A percentile compares a stretch with the other conserved stretches of the same genome.
Conservation (phyloP, 2,329 filamentous ascomycete genomes). For the Cercospora sesami region DNA sequence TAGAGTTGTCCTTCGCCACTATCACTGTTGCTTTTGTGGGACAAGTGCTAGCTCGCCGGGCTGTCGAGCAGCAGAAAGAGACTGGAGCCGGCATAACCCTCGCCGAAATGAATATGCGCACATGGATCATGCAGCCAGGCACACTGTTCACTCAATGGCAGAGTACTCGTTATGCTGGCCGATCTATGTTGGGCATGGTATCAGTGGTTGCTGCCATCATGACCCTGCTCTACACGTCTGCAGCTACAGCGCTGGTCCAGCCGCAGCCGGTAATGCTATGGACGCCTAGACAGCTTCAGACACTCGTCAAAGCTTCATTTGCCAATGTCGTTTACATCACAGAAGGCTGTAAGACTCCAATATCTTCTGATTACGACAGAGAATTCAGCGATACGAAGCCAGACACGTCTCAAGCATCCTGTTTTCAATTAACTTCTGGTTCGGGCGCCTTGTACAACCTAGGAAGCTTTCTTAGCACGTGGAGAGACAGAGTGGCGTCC, state of each 20-base stretch:
- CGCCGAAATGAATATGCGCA: neutral
- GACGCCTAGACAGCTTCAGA: neutral
- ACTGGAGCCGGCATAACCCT: neutral
- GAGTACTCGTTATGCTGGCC: neutral
- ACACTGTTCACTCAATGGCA: neutral
- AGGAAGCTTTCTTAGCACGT: too few species aligned
- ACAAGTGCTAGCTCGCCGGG: neutral
- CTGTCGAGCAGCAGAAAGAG: neutral
- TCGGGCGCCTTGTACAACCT: too few species aligned
- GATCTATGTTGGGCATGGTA: neutral
- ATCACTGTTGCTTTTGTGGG: neutral
- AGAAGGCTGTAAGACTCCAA: neutral
- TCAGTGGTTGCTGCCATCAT: neutral
- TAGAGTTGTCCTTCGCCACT: neutral
- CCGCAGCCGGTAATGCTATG: neutral
- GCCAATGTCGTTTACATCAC: neutral
- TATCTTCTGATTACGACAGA: too few species aligned
- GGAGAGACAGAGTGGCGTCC: too few species aligned
- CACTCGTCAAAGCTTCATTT: neutral
- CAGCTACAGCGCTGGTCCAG: neutral
- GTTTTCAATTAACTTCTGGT: too few species aligned
- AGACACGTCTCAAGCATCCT: too few species aligned
- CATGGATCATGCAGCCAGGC: neutral
- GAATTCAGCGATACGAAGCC: too few species aligned
- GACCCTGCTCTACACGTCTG: neutral